Conservation (phyloP, 2,329 filamentous ascomycete species). For the Rasamsonia emersonii region DNA sequence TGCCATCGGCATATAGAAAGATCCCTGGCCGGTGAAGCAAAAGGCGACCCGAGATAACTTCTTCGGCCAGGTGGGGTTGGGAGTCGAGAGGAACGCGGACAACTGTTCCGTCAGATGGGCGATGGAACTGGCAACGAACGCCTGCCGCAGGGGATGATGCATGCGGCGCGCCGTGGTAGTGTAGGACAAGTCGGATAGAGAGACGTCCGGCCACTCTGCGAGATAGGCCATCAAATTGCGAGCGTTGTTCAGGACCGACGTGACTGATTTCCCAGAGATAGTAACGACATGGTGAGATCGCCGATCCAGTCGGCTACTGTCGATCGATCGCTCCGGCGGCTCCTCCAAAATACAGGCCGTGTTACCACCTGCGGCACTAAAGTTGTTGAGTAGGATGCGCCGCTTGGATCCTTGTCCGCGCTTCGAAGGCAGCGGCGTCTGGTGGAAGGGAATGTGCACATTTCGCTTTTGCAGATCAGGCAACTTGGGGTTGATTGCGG, state of each 20-base stretch:
- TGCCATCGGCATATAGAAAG: too few species aligned
- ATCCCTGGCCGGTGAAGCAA: slow-evolving; percentile 28
- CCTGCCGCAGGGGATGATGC: slow-evolving; percentile 36
- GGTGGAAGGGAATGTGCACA: slow-evolving; percentile 33
- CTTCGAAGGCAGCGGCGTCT: slow-evolving; percentile 23
- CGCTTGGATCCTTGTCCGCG: too few species aligned
- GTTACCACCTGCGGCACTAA: slow-evolving; percentile 61
- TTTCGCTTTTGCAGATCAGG: slow-evolving; percentile 29
- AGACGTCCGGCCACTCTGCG: slow-evolving; percentile 30
- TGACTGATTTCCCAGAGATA: slow-evolving; percentile 44
- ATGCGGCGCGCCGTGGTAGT: slow-evolving; percentile 54
- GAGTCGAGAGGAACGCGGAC: slow-evolving; percentile 10
- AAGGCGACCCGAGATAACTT: too few species aligned
- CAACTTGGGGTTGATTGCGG: slow-evolving; percentile 30
- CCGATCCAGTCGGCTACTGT: slow-evolving; percentile 42
- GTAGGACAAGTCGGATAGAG: slow-evolving; percentile 50
- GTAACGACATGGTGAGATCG: slow-evolving; percentile 46
- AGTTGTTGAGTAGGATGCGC: slow-evolving; percentile 56
- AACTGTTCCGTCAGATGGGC: slow-evolving; percentile 14
- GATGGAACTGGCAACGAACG: slow-evolving; percentile 2
- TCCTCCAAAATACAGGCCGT: slow-evolving; percentile 49
- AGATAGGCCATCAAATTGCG: neutral
- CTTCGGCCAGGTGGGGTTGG: slow-evolving; percentile 19
- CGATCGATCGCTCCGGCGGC: slow-evolving; percentile 37
- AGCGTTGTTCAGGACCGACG: slow-evolving; percentile 36